phyloP scores from a whole-genome alignment of 768 basidiomycete species.

The Epithele typhae region DNA sequence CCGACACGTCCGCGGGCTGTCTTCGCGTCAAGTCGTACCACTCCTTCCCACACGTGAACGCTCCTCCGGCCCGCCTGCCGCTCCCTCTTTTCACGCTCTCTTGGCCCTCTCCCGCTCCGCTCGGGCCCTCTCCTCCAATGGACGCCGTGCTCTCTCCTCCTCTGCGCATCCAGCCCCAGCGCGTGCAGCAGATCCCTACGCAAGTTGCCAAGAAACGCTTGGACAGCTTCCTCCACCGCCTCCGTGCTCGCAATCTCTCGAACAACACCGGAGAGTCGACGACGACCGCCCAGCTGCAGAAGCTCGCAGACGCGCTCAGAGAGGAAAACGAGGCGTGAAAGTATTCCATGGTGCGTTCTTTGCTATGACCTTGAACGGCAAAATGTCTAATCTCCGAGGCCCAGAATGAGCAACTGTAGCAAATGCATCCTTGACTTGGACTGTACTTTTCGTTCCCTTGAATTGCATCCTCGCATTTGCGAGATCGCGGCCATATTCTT shows the following conservation, averaged over 20 bases:
- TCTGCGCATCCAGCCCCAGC: constrained; percentile 21
- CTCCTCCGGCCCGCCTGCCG: neutral
- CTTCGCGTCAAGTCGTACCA: constrained; percentile 2
- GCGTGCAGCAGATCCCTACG: constrained; percentile 21
- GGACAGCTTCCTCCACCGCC: constrained; percentile 27
- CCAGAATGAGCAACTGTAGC: no score
- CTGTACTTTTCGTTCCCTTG: no score
- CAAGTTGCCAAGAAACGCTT: constrained; percentile 24
- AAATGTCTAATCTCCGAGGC: no score
- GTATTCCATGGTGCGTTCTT: no score
- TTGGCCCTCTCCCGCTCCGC: neutral
- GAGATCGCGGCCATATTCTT: no score
- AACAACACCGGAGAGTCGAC: constrained; percentile 31
- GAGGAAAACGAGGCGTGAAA: constrained; percentile 18
- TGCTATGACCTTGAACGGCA: no score
- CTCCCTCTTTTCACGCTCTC: neutral
- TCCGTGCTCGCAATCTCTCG: constrained; percentile 25
- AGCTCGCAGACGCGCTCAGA: constrained; percentile 28
- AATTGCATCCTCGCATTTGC: no score
- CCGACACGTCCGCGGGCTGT: neutral
- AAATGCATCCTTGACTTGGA: no score
- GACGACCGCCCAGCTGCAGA: constrained; percentile 31
- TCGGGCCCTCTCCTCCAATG: constrained; percentile 8
- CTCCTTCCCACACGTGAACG: constrained; percentile 2
- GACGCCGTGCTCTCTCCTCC: constrained; percentile 27